Evolutionary conservation across 2,329 filamentous ascomycete genomes (phyloP).

Genomic region (Aspergillus fumigatiaffinis): DNA sequence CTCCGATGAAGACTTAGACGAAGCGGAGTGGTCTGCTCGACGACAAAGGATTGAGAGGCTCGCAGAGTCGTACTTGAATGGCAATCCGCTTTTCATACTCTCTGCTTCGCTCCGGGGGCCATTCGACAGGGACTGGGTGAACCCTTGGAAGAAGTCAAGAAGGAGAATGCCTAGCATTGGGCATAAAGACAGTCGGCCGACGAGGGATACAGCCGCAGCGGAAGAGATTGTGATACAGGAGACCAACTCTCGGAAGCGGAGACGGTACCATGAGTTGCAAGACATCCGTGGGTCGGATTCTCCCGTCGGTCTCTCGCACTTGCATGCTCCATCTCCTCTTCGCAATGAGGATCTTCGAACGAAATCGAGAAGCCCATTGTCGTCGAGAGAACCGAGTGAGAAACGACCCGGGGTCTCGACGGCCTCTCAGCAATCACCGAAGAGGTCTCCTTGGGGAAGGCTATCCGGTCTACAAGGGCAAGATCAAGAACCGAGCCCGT

Average conservation of each 20-base stretch:
- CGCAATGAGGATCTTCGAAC: background rate
- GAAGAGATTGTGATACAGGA: conserved; percentile 23
- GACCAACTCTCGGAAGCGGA: conserved; percentile 23
- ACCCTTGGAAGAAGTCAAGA: conserved; percentile 42
- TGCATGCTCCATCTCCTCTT: conserved; percentile 8
- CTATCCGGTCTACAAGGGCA: background rate
- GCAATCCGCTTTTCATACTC: conserved; percentile 42
- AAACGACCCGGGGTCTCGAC: conserved; percentile 1
- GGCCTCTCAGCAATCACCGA: conserved; percentile 4
- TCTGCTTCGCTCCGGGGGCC: conserved; percentile 45
- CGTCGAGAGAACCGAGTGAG: background rate
- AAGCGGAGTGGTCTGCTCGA: conserved; percentile 31
- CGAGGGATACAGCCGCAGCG: conserved; percentile 1
- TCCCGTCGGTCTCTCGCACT: conserved; percentile 1
- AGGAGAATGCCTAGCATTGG: background rate
- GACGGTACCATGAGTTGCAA: conserved; percentile 14
- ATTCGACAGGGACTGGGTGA: conserved; percentile 42
- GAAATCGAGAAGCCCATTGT: background rate
- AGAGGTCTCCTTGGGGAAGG: conserved; percentile 2
- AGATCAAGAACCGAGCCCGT: background rate
- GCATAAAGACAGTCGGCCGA: background rate
- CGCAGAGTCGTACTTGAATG: conserved; percentile 40
- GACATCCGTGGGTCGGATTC: conserved; percentile 1
- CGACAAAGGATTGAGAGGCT: conserved; percentile 41
- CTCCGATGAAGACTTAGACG: conserved; percentile 40